Evolutionary conservation across 176 grass and related monocot species (phyloP).

Genomic region (Pontederia crassipes): DNA sequence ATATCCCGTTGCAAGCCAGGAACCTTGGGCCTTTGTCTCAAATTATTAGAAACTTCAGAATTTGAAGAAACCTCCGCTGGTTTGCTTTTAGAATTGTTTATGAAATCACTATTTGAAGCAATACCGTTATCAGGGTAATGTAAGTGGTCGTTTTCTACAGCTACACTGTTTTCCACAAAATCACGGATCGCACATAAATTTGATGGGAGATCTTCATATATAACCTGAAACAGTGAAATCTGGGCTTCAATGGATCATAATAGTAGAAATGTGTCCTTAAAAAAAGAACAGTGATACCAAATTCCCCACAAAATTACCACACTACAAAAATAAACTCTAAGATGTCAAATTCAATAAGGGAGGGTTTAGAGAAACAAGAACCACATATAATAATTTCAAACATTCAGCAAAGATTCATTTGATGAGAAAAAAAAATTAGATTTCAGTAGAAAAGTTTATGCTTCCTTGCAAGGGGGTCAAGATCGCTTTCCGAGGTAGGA

Average conservation of each 20-base stretch:
- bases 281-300: too few species aligned
- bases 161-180: constrained; percentile 55
- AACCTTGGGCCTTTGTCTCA: constrained; percentile 56
- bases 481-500: too few species aligned
- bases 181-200: constrained; percentile 95
- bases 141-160: constrained; percentile 19
- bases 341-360: too few species aligned
- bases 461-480: too few species aligned
- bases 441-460: too few species aligned
- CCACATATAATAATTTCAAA: too few species aligned
- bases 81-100: constrained; percentile 20
- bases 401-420: too few species aligned
- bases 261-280: background rate
- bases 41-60: constrained; percentile 26
- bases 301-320: too few species aligned
- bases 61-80: constrained; percentile 24
- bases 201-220: constrained; percentile 95
- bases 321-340: too few species aligned
- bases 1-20: constrained; percentile 73
- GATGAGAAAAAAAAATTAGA: too few species aligned
- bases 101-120: constrained; percentile 20
- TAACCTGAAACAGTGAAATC: constrained; percentile 47
- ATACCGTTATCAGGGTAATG: background rate
- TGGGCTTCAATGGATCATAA: background rate
- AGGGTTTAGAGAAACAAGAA: too few species aligned